These are phyloP conservation scores for Desmodesmus armatus DNA, from an alignment of 139 green algal species.

Conservation along the genomic window DNA sequence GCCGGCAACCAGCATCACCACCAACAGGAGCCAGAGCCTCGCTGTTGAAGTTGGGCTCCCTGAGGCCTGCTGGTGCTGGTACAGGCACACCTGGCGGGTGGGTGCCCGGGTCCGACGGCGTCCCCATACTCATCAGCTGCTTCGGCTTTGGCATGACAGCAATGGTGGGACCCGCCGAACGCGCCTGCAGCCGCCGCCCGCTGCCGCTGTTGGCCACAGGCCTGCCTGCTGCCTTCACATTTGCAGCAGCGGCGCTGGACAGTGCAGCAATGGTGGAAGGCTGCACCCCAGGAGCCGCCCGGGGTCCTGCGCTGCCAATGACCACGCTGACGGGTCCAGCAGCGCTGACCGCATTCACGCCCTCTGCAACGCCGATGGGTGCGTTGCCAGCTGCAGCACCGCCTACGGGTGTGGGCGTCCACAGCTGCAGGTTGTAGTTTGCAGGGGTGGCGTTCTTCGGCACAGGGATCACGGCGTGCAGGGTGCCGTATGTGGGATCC, in stretches of 20 bases:
- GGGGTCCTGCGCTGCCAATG: too few species aligned
- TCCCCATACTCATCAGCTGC: neutral
- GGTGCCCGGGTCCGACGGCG: neutral
- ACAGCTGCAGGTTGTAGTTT: neutral
- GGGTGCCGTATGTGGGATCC: constrained; percentile 31
- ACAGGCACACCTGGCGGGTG: neutral
- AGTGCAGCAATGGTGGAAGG: neutral
- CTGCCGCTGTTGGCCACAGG: too few species aligned
- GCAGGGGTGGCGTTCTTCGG: constrained; percentile 26
- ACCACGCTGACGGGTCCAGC: neutral
- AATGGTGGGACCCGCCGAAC: neutral
- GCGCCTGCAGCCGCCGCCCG: too few species aligned
- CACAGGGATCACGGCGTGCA: constrained; percentile 28
- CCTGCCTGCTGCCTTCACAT: neutral
- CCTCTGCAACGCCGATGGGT: too few species aligned
- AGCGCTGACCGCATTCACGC: too few species aligned
- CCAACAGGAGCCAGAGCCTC: too few species aligned
- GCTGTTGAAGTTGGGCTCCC: too few species aligned
- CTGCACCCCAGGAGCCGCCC: neutral
- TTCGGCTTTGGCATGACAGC: too few species aligned
- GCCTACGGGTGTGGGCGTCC: too few species aligned
- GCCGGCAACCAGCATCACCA: too few species aligned
- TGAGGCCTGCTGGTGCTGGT: neutral
- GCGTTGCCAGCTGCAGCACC: too few species aligned
- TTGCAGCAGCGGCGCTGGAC: neutral